Evolutionary conservation across 495 filamentous ascomycete species (phyloP).

Genomic region (Amniculicola lignicola): DNA sequence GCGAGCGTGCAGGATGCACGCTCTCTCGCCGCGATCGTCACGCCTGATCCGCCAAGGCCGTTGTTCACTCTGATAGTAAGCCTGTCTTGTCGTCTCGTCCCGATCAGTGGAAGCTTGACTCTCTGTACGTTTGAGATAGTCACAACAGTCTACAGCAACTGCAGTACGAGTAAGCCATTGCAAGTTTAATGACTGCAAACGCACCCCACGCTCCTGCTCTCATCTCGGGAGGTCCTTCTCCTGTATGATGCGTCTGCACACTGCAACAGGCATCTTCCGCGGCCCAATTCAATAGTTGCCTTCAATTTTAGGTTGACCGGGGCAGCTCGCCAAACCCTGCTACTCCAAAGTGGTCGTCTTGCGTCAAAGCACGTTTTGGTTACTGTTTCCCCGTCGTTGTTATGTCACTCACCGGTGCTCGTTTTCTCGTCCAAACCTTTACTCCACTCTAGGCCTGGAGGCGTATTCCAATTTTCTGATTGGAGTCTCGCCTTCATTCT

Average conservation of each 20-base stretch:
- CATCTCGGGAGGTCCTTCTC: constrained; percentile 14
- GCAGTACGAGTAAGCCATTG: constrained; percentile 21
- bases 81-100: neutral
- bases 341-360: constrained; percentile 22
- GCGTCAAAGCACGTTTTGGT: constrained; percentile 32
- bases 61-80: constrained; percentile 9
- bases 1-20: constrained; percentile 7
- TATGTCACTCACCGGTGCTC: constrained; percentile 17
- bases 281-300: constrained; percentile 30
- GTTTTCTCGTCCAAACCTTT: constrained; percentile 2
- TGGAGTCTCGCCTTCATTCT: constrained; percentile 16
- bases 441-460: constrained; percentile 5
- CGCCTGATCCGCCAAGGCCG: constrained; percentile 17
- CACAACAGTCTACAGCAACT: constrained; percentile 6
- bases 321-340: constrained; percentile 34
- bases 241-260: constrained; percentile 32
- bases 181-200: constrained; percentile 18
- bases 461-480: constrained; percentile 17
- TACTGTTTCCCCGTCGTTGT: constrained; percentile 13
- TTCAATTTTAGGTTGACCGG: constrained; percentile 21
- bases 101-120: constrained; percentile 1
- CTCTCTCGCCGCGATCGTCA: no score
- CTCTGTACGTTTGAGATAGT: neutral
- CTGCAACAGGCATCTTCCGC: constrained; percentile 31
- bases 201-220: constrained; percentile 26